Percentiles rank a stretch among this genome's conserved stretches.
Conservation (phyloP, 2,329 filamentous ascomycete genomes). For the Cordyceps javanica region DNA sequence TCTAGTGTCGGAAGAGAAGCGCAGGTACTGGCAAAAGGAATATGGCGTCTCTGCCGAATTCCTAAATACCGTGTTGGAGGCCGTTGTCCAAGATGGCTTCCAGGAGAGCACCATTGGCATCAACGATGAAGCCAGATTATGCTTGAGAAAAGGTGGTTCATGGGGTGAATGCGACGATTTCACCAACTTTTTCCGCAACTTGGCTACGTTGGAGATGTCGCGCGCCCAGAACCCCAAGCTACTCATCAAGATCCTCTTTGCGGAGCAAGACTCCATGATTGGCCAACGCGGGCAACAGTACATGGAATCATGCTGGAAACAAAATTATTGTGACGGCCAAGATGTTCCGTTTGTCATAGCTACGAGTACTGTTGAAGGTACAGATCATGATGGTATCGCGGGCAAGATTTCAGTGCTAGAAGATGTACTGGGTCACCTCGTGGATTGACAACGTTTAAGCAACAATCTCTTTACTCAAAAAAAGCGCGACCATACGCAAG, state of each 20-base stretch:
- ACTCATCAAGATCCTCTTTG: neutral
- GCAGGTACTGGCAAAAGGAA: neutral
- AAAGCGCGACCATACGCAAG: neutral
- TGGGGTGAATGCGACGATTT: conserved; percentile 1
- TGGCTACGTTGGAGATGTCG: neutral
- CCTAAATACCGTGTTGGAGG: neutral
- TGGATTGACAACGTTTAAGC: neutral
- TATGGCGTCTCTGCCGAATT: neutral
- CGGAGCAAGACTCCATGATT: neutral
- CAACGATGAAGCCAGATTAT: neutral
- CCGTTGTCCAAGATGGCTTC: neutral
- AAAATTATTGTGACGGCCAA: neutral
- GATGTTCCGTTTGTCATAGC: neutral
- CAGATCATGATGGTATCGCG: neutral
- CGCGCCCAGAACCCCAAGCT: neutral
- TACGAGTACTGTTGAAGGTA: neutral
- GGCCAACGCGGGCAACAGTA: neutral
- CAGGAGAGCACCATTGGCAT: neutral
- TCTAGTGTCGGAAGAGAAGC: neutral
- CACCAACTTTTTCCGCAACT: neutral
- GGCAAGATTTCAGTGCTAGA: neutral
- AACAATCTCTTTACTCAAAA: neutral
- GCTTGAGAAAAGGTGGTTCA: neutral
- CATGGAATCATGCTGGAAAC: neutral
- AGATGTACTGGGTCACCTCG: neutral